Base-by-base conservation (phyloP, 192 early-diverging fungal species). In the Endogone sp. region DNA sequence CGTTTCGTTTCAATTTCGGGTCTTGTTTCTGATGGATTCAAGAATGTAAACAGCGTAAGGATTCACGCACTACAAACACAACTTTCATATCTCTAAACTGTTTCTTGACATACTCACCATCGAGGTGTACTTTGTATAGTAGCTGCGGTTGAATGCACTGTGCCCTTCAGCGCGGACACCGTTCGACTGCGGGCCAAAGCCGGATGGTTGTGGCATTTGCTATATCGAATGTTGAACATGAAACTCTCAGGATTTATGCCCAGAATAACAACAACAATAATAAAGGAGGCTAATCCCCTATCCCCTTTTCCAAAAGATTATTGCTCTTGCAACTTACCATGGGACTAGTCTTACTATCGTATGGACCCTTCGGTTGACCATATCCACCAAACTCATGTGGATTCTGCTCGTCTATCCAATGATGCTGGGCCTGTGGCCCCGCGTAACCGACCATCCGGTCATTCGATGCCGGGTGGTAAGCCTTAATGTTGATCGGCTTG, bases 1-100 rank as follows among this genome's bases (percentile, higher is more conserved):
- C 81, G 74, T 82, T 82, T 28, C 78, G 71, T 56, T 82, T 82
- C 64, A 79, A 64, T 54, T 82, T 82, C 29, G 78, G 78, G 70
- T 82, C 68, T 60, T 75, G 74, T 64, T 82, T 82, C 80, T 79
- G 71, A 32, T 49, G 37, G 16, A 58, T 23, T 57, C 44, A 20
- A 60, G 28, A 26, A 24, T 24, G 30, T 13, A 2, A 64, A 31
- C 49, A 62, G 62, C 32, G 9, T 27, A 49, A n/a, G 20, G 11
- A 3, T 68, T 21, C 26, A 37, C 60, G 11, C n/a, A n/a, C n/a
- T n/a, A n/a, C n/a, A n/a, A n/a, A n/a, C n/a, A n/a, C n/a, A n/a
- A n/a, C n/a, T n/a, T n/a, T n/a, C n/a, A n/a, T n/a, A n/a, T n/a
- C n/a, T n/a, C n/a, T n/a, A n/a, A n/a, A n/a, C n/a, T n/a, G n/a